Evolutionary conservation across 148 eudicot genomes (phyloP), one percentile per base, ranked within the genome.

Genomic region (Silene uniflora): DNA sequence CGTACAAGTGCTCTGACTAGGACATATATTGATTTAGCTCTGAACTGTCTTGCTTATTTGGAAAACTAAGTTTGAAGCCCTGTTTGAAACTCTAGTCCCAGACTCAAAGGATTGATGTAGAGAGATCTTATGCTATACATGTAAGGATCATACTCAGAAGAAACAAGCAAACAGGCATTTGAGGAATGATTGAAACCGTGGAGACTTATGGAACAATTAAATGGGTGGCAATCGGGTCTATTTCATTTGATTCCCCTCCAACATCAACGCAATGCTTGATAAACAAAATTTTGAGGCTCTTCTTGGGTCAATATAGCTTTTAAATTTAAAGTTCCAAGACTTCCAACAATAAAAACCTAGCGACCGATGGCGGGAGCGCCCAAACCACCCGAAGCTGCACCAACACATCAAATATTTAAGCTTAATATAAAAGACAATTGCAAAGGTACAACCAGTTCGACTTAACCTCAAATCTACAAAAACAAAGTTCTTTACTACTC

Each of bases 331-430:
- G 18, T 0, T 35, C 19, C 47, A 7, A 35, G 25, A 32, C n/a
- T 5, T 66, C 19, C 47, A 7, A 35, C 23, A 32, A n/a, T 5
- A 66, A 17, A 32, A 23, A 66, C 8, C 69, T 66, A 66, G 6
- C 35, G 42, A 35, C 10, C 21, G 7, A 44, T 68, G 27, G 56
- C 7, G 29, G 16, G 44, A 44, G 56, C 18, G 9, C 56, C 8
- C 39, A 12, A 18, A 35, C 72, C 61, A 70, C 10, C 61, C 39
- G 6, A 70, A 52, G 42, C 49, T 66, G 23, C 69, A 65, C 69
- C 18, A 65, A 65, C 46, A 8, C 14, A 6, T 35, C 25, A 39
- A 42, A n/a, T 13, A 35, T 13, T 39, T 18, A 9, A 44, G 54
- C 13, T 67, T 42, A 49, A 42, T 35, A 7, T 39, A 7, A 69